Evolutionary conservation across 2,329 filamentous ascomycete species (phyloP).

Genomic region (Cytospora schulzeri): DNA sequence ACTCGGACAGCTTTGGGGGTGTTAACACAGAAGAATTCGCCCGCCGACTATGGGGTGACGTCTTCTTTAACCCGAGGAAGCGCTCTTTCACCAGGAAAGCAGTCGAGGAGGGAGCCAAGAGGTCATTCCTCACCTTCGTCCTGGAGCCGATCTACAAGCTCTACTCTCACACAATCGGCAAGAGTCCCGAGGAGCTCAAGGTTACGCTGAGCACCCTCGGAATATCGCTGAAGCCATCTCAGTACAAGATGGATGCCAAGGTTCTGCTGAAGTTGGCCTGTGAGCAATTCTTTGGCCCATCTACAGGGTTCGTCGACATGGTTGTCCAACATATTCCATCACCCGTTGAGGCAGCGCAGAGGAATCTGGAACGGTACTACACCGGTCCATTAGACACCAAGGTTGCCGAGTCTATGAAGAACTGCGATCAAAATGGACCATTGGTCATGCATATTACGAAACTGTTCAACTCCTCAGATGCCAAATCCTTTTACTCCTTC

Average conservation of each 20-base stretch:
- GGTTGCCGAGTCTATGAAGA: slow-evolving; percentile 75
- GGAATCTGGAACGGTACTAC: slow-evolving; percentile 83
- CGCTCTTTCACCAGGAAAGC: slow-evolving; percentile 90
- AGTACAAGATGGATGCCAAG: slow-evolving; percentile 87
- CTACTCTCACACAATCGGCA: slow-evolving; percentile 91
- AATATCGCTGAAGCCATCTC: slow-evolving; percentile 86
- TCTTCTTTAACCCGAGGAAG: slow-evolving; percentile 91
- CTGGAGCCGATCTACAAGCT: slow-evolving; percentile 98
- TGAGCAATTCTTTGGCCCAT: slow-evolving; percentile 91
- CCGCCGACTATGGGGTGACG: slow-evolving; percentile 87
- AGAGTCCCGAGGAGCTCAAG: slow-evolving; percentile 82
- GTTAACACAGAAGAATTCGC: slow-evolving; percentile 84
- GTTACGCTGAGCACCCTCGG: slow-evolving; percentile 76
- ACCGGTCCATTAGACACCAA: slow-evolving; percentile 86
- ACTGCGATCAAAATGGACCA: slow-evolving; percentile 86
- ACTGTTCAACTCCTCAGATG: slow-evolving; percentile 86
- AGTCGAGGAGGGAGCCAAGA: slow-evolving; percentile 75
- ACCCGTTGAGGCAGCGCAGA: slow-evolving; percentile 74
- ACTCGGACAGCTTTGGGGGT: slow-evolving; percentile 82
- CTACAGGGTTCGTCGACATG: slow-evolving; percentile 94
- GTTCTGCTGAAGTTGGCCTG: slow-evolving; percentile 87
- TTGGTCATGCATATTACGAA: slow-evolving; percentile 92
- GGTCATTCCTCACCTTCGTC: slow-evolving; percentile 92
- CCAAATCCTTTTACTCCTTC: slow-evolving; percentile 87
- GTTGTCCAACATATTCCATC: slow-evolving; percentile 86